phyloP scores from a whole-genome alignment of 371 early-diverging fungal species.

The Mortierella sp. region DNA sequence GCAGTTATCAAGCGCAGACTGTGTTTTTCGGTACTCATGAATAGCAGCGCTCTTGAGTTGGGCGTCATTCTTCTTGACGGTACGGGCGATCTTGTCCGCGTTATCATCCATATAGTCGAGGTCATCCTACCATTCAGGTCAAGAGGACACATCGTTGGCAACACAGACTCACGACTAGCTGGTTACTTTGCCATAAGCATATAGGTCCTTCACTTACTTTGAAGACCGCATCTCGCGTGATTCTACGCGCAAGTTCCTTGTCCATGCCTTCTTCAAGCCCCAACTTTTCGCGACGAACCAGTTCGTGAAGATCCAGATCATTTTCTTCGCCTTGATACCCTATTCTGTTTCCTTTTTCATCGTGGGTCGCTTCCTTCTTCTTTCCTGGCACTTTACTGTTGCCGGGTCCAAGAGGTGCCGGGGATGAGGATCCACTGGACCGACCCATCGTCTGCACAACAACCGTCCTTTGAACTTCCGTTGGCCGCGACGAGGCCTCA shows the following conservation, averaged over 20 bases:
- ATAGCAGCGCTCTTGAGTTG: constrained; percentile 55
- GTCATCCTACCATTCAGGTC: constrained; percentile 64
- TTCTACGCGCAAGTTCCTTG: constrained; percentile 76
- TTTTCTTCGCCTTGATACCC: constrained; percentile 70
- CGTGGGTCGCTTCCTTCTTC: constrained; percentile 68
- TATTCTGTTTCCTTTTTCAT: constrained; percentile 65
- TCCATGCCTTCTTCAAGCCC: constrained; percentile 68
- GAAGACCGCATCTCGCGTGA: constrained; percentile 80
- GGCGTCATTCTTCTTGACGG: constrained; percentile 66
- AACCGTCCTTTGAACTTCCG: constrained; percentile 24
- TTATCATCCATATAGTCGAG: constrained; percentile 95
- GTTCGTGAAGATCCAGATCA: constrained; percentile 64
- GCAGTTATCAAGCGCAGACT: constrained; percentile 77
- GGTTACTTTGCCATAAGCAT: no score
- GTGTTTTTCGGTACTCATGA: constrained; percentile 74
- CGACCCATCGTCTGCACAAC: constrained; percentile 37
- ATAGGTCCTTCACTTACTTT: constrained; percentile 48
- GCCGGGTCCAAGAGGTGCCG: constrained; percentile 33
- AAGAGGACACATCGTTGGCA: no score
- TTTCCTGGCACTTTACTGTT: constrained; percentile 32
- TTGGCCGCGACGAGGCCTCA: constrained; percentile 17
- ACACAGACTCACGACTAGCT: no score
- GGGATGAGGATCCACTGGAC: constrained; percentile 43
- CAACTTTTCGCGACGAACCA: constrained; percentile 77
- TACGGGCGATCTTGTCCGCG: constrained; percentile 79